Conservation (phyloP, 2,329 filamentous ascomycete genomes). For the Aspergillus flavus region DNA sequence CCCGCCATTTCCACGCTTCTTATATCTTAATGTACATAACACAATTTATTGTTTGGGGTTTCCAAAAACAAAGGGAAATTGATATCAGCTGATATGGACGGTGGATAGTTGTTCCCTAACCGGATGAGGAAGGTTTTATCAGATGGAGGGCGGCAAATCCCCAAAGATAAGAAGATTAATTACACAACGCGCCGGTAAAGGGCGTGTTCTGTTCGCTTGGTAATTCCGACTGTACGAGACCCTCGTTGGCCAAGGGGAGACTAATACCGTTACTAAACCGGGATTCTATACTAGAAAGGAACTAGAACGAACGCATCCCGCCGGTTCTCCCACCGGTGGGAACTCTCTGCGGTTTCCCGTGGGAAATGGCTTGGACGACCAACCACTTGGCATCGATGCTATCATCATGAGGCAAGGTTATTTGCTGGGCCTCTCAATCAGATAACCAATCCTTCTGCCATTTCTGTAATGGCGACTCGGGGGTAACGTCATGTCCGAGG, state of each 20-base stretch:
- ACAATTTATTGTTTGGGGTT: neutral
- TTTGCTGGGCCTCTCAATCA: neutral
- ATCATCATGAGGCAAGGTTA: neutral
- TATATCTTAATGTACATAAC: neutral
- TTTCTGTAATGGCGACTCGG: neutral
- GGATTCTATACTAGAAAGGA: neutral
- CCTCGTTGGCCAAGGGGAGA: constrained; percentile 11
- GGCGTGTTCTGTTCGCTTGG: constrained; percentile 3
- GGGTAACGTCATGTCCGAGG: constrained; percentile 22
- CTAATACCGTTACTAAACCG: neutral
- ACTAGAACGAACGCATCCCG: constrained; percentile 8
- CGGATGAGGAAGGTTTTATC: constrained; percentile 11
- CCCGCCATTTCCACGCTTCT: constrained; percentile 13
- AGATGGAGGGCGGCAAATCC: constrained; percentile 14
- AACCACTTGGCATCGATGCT: neutral
- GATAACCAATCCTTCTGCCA: neutral
- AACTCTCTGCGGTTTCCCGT: neutral
- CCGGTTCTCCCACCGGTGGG: neutral
- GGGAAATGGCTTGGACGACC: neutral
- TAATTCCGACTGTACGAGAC: constrained; percentile 12
- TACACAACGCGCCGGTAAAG: too few species aligned
- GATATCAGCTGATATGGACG: neutral
- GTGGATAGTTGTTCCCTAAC: neutral
- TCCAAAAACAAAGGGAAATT: neutral
- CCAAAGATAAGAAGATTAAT: constrained; percentile 7